Evolutionary conservation across 2,329 filamentous ascomycete genomes (phyloP).

Genomic region (Aspergillus sp.): DNA sequence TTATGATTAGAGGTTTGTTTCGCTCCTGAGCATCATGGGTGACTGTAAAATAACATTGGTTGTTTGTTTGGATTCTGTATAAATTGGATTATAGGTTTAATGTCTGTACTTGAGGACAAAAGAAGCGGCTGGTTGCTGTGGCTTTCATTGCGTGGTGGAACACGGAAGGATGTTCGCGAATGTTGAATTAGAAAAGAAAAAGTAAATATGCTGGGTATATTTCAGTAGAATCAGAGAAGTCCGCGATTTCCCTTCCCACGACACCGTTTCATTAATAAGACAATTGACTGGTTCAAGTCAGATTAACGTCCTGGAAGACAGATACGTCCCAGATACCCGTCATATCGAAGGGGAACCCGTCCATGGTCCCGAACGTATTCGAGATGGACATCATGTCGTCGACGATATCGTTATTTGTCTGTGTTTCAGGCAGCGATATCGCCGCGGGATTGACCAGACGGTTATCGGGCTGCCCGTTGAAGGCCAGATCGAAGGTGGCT

Average conservation of each 20-base stretch:
- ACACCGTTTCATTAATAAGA: not conserved
- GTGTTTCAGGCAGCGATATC: constrained; percentile 42
- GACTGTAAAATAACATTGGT: constrained; percentile 37
- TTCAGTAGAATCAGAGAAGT: not conserved
- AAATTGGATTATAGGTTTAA: constrained; percentile 21
- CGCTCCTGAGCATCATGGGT: constrained; percentile 28
- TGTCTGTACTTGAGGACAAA: constrained; percentile 2
- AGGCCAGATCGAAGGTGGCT: constrained; percentile 11
- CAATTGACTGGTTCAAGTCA: constrained; percentile 12
- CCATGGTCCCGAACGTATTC: constrained; percentile 46
- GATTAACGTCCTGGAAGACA: constrained; percentile 41
- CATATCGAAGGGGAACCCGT: constrained; percentile 48
- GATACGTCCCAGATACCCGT: constrained; percentile 47
- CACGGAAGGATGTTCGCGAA: not conserved
- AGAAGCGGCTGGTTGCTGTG: not conserved
- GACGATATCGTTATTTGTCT: constrained; percentile 46
- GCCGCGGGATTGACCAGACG: constrained; percentile 38
- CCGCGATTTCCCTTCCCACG: not conserved
- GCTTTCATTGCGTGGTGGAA: not conserved
- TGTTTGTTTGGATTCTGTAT: constrained; percentile 24
- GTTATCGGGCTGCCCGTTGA: constrained; percentile 20
- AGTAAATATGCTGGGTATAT: constrained; percentile 6
- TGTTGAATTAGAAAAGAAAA: constrained; percentile 1
- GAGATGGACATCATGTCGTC: constrained; percentile 49
- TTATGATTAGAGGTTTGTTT: constrained; percentile 28